Evolutionary conservation across 139 green algal genomes (phyloP), one percentile per base, ranked within the genome.

Genomic region (Tetradesmus obliquus): DNA sequence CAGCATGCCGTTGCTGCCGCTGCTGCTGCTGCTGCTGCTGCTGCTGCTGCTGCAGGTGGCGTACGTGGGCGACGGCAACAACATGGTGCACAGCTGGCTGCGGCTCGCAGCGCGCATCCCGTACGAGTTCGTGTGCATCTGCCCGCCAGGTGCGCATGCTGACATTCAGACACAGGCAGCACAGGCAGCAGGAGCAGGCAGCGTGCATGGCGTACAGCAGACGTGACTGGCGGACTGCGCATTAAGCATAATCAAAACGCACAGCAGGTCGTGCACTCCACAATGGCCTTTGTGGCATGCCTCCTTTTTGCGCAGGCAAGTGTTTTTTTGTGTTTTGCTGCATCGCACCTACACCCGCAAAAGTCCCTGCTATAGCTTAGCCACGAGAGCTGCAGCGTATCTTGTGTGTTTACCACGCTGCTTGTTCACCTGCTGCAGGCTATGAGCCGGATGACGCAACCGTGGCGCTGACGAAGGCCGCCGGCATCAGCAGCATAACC

Each of bases 21-120:
- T 86, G 51, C 7, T 17, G 53, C 51, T 66, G 80, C 80, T 86
- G 81, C 53, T 22, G 51, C 24, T 9, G 3, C 53, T 82, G n/a
- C 6, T 79, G 69, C 9, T 22, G 69, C 19, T 22, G 17, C 69
- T 22, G 12, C 69, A 82, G 94, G 92, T 97, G 3, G 97, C 97
- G 60, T 99, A 99, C 92, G 97, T 99, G 1, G 98, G 98, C 57
- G 98, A 99, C 91, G 98, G 98, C 91, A 99, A 99, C 96, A 99
- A 99, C 96, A 99, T 99, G 86, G 97, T 95, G 57, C 97, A 92
- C 84, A 90, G 95, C 17, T 99, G 97, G 98, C 91, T 99, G 79
- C 95, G 97, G 20, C 94, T 99, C 45, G 98, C 98, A 51, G 55
- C 55, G 4, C 93, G 96, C 2, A 95, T 99, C 22, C 94, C 95